Evolutionary conservation across 495 filamentous ascomycete species (phyloP).

Genomic region (Podospora conica): DNA sequence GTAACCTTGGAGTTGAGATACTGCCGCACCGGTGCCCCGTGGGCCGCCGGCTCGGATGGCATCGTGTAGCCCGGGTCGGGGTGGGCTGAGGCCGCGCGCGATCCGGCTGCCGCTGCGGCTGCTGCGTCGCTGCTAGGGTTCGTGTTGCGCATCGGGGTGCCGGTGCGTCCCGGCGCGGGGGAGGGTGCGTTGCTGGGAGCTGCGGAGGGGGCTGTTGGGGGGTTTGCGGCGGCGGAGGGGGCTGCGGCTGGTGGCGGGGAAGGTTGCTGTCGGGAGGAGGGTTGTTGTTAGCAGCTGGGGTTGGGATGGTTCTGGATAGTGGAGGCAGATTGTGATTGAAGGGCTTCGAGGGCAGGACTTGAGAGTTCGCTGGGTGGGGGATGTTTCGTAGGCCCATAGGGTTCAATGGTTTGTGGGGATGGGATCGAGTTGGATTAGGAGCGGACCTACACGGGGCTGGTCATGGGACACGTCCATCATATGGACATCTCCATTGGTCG

Average conservation of each 20-base stretch:
- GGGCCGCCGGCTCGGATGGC: conserved; percentile 50
- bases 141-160: conserved; percentile 29
- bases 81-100: conserved; percentile 48
- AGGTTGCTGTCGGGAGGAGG: conserved; percentile 21
- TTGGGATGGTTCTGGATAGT: conserved; percentile 3
- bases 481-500: not conserved
- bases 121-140: conserved; percentile 14
- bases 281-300: conserved; percentile 12
- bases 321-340: conserved; percentile 2
- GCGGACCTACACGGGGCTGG: not conserved
- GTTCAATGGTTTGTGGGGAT: not conserved
- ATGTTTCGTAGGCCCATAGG: not conserved
- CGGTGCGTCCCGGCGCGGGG: conserved; percentile 38
- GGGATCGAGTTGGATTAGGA: not conserved
- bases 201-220: conserved; percentile 19
- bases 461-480: not conserved
- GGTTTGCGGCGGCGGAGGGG: not conserved
- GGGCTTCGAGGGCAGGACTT: not conserved
- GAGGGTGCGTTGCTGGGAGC: conserved; percentile 23
- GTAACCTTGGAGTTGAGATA: conserved; percentile 90
- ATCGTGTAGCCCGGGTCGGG: conserved; percentile 45
- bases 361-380: not conserved
- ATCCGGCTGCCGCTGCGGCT: conserved; percentile 17
- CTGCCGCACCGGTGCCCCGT: conserved; percentile 79
- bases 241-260: conserved; percentile 6